Evolutionary conservation across 768 basidiomycete genomes (phyloP).

Genomic region (Phanerochaete sordida): DNA sequence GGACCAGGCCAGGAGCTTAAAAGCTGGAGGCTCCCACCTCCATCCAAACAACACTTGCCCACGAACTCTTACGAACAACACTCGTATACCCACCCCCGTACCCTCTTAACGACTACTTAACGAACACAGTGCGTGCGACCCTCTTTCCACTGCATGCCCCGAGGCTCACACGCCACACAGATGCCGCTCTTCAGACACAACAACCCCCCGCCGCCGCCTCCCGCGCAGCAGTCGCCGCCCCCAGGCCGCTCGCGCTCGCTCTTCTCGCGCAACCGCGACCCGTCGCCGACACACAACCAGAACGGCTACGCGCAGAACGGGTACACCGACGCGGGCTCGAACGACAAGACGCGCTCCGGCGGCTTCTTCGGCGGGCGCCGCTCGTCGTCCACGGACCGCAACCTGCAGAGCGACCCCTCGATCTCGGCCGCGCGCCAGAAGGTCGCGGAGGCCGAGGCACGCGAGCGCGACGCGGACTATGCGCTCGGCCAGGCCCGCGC

Average conservation of each 20-base stretch:
- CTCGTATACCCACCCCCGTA: not conserved
- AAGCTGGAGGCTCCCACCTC: not conserved
- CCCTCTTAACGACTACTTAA: not conserved
- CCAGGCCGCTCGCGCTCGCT: constrained; percentile 19
- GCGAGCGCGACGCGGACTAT: constrained; percentile 49
- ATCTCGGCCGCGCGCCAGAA: constrained; percentile 48
- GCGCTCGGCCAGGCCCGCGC: constrained; percentile 44
- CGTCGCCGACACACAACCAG: constrained; percentile 3
- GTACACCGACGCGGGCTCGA: constrained; percentile 6
- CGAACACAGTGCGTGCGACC: not conserved
- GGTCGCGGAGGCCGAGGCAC: constrained; percentile 45
- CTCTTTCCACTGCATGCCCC: not conserved
- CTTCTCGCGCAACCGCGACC: constrained; percentile 18
- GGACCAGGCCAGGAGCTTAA: not conserved
- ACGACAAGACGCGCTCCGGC: constrained; percentile 3
- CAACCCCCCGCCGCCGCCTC: constrained; percentile 11
- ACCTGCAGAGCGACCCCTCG: constrained; percentile 37
- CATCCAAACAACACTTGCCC: not conserved
- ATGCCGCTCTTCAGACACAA: constrained; percentile 28
- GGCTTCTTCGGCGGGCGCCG: constrained; percentile 26
- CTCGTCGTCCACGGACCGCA: constrained; percentile 18
- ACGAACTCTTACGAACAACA: not conserved
- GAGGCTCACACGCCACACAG: not conserved
- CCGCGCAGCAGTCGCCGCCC: constrained; percentile 14
- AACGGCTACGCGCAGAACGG: constrained; percentile 11